Evolutionary conservation across 2,329 filamentous ascomycete genomes (phyloP).

Genomic region (Pseudopyricularia cyperi): DNA sequence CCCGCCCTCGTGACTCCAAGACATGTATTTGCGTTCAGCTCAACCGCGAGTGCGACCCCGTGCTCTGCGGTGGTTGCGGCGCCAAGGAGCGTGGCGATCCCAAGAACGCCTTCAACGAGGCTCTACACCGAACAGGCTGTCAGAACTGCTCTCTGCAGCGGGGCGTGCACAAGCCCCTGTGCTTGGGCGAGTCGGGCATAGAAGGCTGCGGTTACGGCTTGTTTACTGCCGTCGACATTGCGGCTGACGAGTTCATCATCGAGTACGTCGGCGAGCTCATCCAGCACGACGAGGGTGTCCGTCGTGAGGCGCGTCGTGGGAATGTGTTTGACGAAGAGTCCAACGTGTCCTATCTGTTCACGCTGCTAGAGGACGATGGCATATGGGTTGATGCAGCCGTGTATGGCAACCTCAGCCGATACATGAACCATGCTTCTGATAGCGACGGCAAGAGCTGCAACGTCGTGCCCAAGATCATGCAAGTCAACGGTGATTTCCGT

Average conservation of each 20-base stretch:
- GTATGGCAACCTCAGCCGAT: slow-evolving; percentile 69
- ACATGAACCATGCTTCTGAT: slow-evolving; percentile 64
- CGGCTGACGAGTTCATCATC: slow-evolving; percentile 59
- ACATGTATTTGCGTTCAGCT: slow-evolving; percentile 60
- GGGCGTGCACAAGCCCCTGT: slow-evolving; percentile 48
- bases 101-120: slow-evolving; percentile 46
- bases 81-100: slow-evolving; percentile 57
- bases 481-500: slow-evolving; percentile 64
- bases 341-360: slow-evolving; percentile 53
- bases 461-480: slow-evolving; percentile 49
- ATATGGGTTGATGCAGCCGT: slow-evolving; percentile 63
- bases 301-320: slow-evolving; percentile 48
- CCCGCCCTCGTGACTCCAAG: slow-evolving; percentile 38
- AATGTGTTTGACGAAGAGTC: slow-evolving; percentile 50
- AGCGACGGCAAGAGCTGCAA: slow-evolving; percentile 41
- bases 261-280: slow-evolving; percentile 75
- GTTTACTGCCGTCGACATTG: slow-evolving; percentile 56
- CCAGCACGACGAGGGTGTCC: slow-evolving; percentile 53
- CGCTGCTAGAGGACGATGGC: slow-evolving; percentile 43
- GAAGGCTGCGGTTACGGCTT: slow-evolving; percentile 60
- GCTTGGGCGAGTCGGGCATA: slow-evolving; percentile 59
- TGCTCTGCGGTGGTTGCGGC: slow-evolving; percentile 60
- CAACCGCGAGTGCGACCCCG: slow-evolving; percentile 70
- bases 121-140: slow-evolving; percentile 46
- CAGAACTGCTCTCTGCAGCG: slow-evolving; percentile 63